phyloP scores from a whole-genome alignment of 2,329 filamentous ascomycete species.

The Monosporascus ibericus region DNA sequence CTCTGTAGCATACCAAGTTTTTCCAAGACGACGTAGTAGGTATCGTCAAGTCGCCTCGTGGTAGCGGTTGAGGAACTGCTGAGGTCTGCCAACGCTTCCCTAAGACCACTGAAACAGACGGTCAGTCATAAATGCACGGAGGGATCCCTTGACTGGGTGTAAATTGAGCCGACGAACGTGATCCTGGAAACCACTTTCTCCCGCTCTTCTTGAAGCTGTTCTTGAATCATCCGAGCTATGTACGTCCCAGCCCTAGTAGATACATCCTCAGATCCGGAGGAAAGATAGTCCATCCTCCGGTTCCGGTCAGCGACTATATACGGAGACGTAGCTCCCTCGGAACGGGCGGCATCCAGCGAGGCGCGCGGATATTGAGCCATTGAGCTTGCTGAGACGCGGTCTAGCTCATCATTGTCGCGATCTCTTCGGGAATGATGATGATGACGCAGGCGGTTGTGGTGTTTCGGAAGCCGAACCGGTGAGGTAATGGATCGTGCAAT shows the following conservation, averaged over 20 bases:
- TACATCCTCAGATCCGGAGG: slow-evolving; percentile 19
- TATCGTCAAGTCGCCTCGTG: slow-evolving; percentile 63
- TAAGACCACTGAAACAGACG: slow-evolving; percentile 37
- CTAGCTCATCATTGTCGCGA: slow-evolving; percentile 27
- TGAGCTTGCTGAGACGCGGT: slow-evolving; percentile 20
- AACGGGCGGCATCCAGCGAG: slow-evolving; percentile 40
- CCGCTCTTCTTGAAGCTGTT: slow-evolving; percentile 36
- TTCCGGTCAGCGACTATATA: slow-evolving; percentile 34
- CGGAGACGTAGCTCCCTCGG: slow-evolving; percentile 37
- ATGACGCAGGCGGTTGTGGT: slow-evolving; percentile 22
- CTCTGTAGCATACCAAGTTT: slow-evolving; percentile 58
- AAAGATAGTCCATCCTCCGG: slow-evolving; percentile 35
- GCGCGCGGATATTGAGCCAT: slow-evolving; percentile 25
- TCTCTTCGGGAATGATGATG: slow-evolving; percentile 31
- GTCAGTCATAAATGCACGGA: slow-evolving; percentile 15
- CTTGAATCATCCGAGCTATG: slow-evolving; percentile 20
- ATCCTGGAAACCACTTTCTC: slow-evolving; percentile 32
- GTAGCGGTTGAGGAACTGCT: slow-evolving; percentile 55
- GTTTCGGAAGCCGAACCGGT: slow-evolving; percentile 30
- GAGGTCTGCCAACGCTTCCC: slow-evolving; percentile 47
- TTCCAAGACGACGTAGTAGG: slow-evolving; percentile 68
- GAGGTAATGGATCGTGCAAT: slow-evolving; percentile 52
- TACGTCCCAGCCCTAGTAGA: slow-evolving; percentile 12
- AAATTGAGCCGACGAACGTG: slow-evolving; percentile 28
- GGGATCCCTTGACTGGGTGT: background rate